Percentiles rank a stretch among this genome's conserved stretches.
Evolutionary conservation across 768 basidiomycete species (phyloP).

Genomic region (Chiua virens): DNA sequence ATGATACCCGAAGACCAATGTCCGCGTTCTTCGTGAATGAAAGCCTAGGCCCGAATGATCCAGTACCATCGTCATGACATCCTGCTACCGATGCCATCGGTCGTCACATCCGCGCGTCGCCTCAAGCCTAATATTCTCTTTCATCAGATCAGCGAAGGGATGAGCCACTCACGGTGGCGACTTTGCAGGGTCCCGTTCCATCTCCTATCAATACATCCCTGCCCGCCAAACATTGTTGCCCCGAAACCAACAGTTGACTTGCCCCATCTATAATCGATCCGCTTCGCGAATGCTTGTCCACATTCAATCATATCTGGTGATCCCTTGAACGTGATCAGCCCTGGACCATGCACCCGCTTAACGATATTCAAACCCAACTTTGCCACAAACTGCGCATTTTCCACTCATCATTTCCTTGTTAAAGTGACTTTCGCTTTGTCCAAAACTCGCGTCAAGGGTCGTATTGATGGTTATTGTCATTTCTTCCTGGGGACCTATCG

Average conservation of each 20-base stretch:
- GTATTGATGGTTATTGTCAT: neutral
- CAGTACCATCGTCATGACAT: no score
- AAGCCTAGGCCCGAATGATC: neutral
- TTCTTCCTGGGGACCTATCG: neutral
- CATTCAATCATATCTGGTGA: conserved; percentile 7
- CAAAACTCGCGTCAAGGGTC: conserved; percentile 6
- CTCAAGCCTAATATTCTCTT: no score
- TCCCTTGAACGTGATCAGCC: conserved; percentile 1
- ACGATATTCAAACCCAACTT: conserved; percentile 9
- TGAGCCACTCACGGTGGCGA: no score
- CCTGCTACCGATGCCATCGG: no score
- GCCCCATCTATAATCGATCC: no score
- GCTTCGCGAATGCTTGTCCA: neutral
- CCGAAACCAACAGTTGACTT: no score
- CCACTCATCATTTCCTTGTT: neutral
- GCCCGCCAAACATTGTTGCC: no score
- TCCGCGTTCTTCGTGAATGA: conserved; percentile 18
- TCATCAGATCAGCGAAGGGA: no score
- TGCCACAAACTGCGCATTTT: conserved; percentile 14
- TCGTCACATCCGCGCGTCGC: no score
- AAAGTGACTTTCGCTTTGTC: neutral
- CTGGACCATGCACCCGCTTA: neutral
- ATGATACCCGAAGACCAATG: neutral
- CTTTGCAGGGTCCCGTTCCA: no score
- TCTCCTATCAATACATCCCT: no score